A percentile compares a stretch with the other conserved stretches of the same genome.
Evolutionary conservation across 164 flowering plant genomes (phyloP).

Genomic region (grape (Vitis vinifera)): ASM3070453v1 NC_081814.1:1167001-1167500

Average conservation of each 20-base stretch:
- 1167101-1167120: no score
- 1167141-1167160: no score
- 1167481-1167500: conserved; percentile 26
- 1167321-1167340: conserved; percentile 50
- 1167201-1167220: background rate
- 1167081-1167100: no score
- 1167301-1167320: conserved; percentile 43
- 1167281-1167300: conserved; percentile 29
- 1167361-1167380: conserved; percentile 49
- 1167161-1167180: background rate
- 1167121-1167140: no score
- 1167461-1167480: conserved; percentile 40
- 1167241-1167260: background rate
- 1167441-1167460: conserved; percentile 37
- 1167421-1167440: conserved; percentile 32
- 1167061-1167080: no score
- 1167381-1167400: conserved; percentile 39
- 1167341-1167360: conserved; percentile 50
- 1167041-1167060: no score
- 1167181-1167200: background rate
- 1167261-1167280: conserved; percentile 1
- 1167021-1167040: no score
- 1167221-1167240: background rate
- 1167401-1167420: conserved; percentile 23
- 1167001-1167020: no score